Conservation (phyloP, 1,284 basidiomycete species). For the Ceraceosorus guamensis region DNA sequence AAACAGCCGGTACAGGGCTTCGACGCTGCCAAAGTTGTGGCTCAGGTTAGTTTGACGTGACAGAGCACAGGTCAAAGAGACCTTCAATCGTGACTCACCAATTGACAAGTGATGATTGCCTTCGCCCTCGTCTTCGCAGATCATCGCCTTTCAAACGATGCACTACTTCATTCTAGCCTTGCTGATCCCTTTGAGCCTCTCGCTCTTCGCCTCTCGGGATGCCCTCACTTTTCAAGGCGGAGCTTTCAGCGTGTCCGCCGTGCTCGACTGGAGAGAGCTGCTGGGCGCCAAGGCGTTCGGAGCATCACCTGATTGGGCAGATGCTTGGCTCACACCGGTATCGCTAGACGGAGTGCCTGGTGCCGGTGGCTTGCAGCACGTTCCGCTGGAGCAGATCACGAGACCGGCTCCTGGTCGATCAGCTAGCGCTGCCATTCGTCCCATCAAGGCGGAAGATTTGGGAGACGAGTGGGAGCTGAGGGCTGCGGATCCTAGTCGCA, state of each 20-base stretch:
- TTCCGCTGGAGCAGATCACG: background rate
- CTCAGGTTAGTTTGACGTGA: conserved; percentile 4
- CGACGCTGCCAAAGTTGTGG: conserved; percentile 16
- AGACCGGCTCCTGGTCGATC: background rate
- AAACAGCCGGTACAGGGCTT: conserved; percentile 18
- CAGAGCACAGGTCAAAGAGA: conserved; percentile 4
- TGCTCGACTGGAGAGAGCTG: conserved; percentile 97
- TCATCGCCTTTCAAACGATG: conserved; percentile 79
- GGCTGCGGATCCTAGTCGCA: conserved; percentile 61
- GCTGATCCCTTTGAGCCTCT: conserved; percentile 71
- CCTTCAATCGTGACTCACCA: conserved; percentile 6
- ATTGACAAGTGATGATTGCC: too few species aligned
- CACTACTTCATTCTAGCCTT: conserved; percentile 83
- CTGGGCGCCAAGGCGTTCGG: conserved; percentile 66
- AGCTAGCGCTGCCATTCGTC: background rate
- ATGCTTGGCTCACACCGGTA: conserved; percentile 49
- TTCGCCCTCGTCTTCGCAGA: too few species aligned
- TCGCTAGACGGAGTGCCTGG: background rate
- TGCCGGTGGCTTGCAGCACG: conserved; percentile 6
- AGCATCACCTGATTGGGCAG: conserved; percentile 42
- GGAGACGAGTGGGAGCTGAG: conserved; percentile 3
- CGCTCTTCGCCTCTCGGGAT: conserved; percentile 57
- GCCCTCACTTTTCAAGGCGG: conserved; percentile 73
- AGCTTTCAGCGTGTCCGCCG: conserved; percentile 74
- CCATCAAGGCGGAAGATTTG: conserved; percentile 3